Conservation (phyloP, 202 grass and related monocot species). For the Elaeis oleifera region DNA sequence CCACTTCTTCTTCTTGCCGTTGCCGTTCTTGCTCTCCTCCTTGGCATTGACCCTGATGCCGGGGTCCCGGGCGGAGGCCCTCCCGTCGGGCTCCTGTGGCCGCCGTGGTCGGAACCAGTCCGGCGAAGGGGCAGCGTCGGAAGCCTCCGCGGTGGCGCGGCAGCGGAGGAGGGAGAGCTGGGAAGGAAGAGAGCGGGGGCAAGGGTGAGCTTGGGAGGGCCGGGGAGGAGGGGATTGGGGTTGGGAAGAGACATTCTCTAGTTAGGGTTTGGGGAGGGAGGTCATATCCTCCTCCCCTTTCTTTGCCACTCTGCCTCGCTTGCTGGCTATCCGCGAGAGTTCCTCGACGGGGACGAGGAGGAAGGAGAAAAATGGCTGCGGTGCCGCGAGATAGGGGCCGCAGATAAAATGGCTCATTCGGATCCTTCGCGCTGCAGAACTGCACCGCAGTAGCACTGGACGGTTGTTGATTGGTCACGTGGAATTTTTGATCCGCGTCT, state of each 20-base stretch:
- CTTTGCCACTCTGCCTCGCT: too few relatives aligned
- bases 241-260: constrained; percentile 34
- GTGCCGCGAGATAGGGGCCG: too few relatives aligned
- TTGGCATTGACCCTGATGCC: constrained; percentile 70
- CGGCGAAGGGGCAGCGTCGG: constrained; percentile 42
- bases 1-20: constrained; percentile 55
- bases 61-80: constrained; percentile 48
- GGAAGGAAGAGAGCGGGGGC: constrained; percentile 50
- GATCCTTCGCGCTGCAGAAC: too few relatives aligned
- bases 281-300: constrained; percentile 35
- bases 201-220: constrained; percentile 18
- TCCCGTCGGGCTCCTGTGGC: constrained; percentile 23
- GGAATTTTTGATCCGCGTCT: too few relatives aligned
- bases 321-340: not conserved
- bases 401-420: too few relatives aligned
- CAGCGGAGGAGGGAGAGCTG: not conserved
- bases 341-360: too few relatives aligned
- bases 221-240: constrained; percentile 29
- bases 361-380: too few relatives aligned
- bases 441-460: too few relatives aligned
- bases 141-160: constrained; percentile 38
- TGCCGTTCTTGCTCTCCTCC: constrained; percentile 41
- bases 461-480: too few relatives aligned
- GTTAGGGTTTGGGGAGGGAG: constrained; percentile 21
- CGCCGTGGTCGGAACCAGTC: constrained; percentile 62